Base-by-base conservation (phyloP, 2,329 filamentous ascomycete genomes). In the Shiraia bambusicola region DNA sequence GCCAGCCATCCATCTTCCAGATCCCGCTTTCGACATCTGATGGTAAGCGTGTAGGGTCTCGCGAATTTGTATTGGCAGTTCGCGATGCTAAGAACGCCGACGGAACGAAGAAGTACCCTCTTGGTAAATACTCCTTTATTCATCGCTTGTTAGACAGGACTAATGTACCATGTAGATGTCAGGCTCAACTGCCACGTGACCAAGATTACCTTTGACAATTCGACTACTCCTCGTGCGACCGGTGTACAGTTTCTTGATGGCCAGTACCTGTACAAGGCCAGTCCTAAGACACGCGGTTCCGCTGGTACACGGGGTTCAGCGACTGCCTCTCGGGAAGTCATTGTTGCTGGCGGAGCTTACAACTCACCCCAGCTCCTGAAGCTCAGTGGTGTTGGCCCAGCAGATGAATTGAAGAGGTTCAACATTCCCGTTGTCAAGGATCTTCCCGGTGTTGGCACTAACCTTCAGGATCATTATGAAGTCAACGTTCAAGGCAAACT, bases 361-460 rank as follows among this genome's bases (percentile, higher is more conserved):
- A 82, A 85, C 66, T 77, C 77, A 1, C 81, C 82, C 6, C 82
- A 86, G 61, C 66, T 87, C 2, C 76, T 87, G 10, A 80, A 83
- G 67, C 75, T 85, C 2, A 79, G 74, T 34, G 83, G 83, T n/a
- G 75, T 86, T 26, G 82, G 83, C 0, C 80, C 80, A 0, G 55
- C 65, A 3, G 59, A 67, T 0, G 75, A 82, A 47, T 74, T 86
- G 10, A 45, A 72, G 15, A 69, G 71, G 36, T 75, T 79, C 55
- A 65, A 71, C 11, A 84, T 86, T 48, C 59, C 72, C 2, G 67
- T 78, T 2, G 52, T 82, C n/a, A 69, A 74, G 3, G 73, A 84
- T 50, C 77, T 81, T 0, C 76, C 78, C 1, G 79, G 83, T 34
- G 81, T 87, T 1, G 83, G 83, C 2, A 78, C 76, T 46, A 82